Percentiles rank a stretch among this genome's conserved stretches.
phyloP scores from a whole-genome alignment of 225 moss, liverwort and hornwort species.

The Pleurozium schreberi region DNA sequence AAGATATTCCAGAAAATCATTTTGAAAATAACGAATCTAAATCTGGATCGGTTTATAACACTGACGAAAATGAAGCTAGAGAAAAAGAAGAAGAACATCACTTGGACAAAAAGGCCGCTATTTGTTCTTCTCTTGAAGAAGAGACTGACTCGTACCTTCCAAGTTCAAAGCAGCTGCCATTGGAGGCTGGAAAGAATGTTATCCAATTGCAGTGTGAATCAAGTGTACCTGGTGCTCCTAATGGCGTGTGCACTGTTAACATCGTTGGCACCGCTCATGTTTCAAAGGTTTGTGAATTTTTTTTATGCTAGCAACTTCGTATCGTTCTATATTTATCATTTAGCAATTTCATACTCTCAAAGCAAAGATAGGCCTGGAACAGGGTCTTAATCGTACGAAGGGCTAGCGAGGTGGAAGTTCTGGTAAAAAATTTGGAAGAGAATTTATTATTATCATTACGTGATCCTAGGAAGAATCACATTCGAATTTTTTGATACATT shows the following conservation, averaged over 20 bases:
- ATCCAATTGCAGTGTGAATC: conserved; percentile 43
- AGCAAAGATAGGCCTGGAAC: neutral
- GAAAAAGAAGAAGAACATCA: neutral
- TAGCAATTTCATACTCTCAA: neutral
- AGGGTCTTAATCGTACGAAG: neutral
- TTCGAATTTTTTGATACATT: neutral
- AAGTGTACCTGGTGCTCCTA: conserved; percentile 19
- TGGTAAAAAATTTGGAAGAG: neutral
- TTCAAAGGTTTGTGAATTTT: conserved; percentile 45
- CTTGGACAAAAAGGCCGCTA: neutral
- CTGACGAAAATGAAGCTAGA: neutral
- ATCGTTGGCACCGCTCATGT: conserved; percentile 68
- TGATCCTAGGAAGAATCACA: neutral
- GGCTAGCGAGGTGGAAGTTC: neutral
- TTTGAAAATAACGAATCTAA: neutral
- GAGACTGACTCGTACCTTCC: neutral
- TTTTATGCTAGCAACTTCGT: neutral
- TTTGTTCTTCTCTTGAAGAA: neutral
- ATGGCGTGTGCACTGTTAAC: conserved; percentile 45
- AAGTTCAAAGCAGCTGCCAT: conserved; percentile 1
- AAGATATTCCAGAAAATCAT: neutral
- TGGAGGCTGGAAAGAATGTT: conserved; percentile 29
- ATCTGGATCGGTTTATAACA: neutral
- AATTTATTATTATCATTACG: neutral
- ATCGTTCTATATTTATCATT: neutral